phyloP scores from a whole-genome alignment of 164 flowering plant species.

The Dillenia suffruticosa region DNA sequence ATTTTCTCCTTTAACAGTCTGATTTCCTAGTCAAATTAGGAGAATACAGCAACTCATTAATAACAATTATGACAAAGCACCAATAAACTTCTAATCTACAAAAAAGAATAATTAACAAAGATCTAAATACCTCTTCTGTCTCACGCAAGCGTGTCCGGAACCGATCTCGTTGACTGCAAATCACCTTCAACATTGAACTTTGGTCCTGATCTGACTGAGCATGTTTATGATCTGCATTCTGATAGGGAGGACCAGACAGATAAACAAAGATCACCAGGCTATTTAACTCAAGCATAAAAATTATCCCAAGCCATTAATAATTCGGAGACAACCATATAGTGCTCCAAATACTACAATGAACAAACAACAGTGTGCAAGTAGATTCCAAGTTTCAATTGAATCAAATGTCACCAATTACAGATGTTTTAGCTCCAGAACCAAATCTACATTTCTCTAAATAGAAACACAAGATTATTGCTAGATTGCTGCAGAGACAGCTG shows the following conservation, averaged over 20 bases:
- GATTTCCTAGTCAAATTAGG: slow-evolving; percentile 56
- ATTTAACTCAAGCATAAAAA: background rate
- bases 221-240: slow-evolving; percentile 70
- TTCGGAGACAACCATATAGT: too few species aligned
- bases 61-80: too few species aligned
- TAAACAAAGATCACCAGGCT: background rate
- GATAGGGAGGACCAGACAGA: slow-evolving; percentile 7
- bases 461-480: too few species aligned
- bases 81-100: background rate
- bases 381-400: too few species aligned
- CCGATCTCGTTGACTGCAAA: slow-evolving; percentile 95
- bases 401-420: too few species aligned
- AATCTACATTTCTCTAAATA: too few species aligned
- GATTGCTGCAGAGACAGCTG: too few species aligned
- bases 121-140: slow-evolving; percentile 75
- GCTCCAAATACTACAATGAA: too few species aligned
- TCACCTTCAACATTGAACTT: slow-evolving; percentile 97
- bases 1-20: slow-evolving; percentile 91
- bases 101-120: background rate
- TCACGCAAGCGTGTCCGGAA: slow-evolving; percentile 84
- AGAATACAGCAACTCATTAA: background rate
- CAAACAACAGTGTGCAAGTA: too few species aligned
- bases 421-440: too few species aligned
- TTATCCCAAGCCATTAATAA: too few species aligned
- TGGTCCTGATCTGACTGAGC: slow-evolving; percentile 79